Evolutionary conservation across 176 grass and related monocot species (phyloP).

Genomic region (Cenchrus fungigraminus): DNA sequence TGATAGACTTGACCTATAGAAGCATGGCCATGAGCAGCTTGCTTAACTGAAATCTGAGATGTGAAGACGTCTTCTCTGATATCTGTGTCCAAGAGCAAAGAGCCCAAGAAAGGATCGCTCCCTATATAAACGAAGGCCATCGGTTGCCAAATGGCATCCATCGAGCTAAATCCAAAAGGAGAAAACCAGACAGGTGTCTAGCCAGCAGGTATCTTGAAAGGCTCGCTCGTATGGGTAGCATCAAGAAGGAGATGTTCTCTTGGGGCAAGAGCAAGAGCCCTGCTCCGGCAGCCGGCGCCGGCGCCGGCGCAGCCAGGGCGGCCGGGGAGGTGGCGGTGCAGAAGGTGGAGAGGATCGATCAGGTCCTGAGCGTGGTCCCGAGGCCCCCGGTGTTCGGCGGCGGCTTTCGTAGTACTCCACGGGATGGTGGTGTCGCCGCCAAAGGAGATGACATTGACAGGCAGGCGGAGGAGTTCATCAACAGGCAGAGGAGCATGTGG

Average conservation of each 20-base stretch:
- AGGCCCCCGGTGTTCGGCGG: not conserved
- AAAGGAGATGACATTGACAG: constrained; percentile 31
- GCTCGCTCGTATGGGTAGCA: not conserved
- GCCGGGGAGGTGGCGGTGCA: constrained; percentile 32
- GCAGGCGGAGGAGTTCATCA: constrained; percentile 38
- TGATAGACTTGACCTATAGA: too few relatives aligned
- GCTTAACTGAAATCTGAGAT: too few relatives aligned
- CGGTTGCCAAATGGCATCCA: too few relatives aligned
- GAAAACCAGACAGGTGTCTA: too few relatives aligned
- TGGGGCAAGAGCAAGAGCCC: not conserved
- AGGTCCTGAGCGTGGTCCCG: not conserved
- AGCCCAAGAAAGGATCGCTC: too few relatives aligned
- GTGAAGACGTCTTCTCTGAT: too few relatives aligned
- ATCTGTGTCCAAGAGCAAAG: too few relatives aligned
- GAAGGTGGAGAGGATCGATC: constrained; percentile 30
- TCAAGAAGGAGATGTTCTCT: not conserved
- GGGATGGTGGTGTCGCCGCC: not conserved
- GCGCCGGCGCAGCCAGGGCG: not conserved
- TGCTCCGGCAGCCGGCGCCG: not conserved
- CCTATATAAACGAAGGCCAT: too few relatives aligned
- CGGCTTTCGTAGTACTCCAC: not conserved
- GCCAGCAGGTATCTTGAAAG: too few relatives aligned
- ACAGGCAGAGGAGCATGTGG: not conserved
- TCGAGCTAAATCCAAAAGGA: too few relatives aligned
- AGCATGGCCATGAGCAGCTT: too few relatives aligned